phyloP scores from a whole-genome alignment of 768 basidiomycete genomes.

The Pleurotus sapidus region DNA sequence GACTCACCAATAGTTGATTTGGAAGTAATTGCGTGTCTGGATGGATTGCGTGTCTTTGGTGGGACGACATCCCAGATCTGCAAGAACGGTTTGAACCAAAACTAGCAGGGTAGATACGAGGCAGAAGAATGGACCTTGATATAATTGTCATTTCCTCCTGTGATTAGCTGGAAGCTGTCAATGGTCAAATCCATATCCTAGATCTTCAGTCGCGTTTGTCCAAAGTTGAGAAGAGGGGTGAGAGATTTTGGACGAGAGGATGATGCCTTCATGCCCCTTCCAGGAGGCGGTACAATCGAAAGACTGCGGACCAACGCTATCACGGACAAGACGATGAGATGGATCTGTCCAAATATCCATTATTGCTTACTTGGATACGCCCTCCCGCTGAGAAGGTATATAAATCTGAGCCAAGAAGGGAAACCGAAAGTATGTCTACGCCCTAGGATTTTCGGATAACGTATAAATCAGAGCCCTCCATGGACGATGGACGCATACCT shows the following conservation, averaged over 20 bases:
- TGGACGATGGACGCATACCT: slow-evolving; percentile 39
- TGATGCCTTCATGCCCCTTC: slow-evolving; percentile 75
- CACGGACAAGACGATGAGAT: background rate
- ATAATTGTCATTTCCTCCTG: slow-evolving; percentile 82
- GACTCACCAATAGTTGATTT: slow-evolving; percentile 21
- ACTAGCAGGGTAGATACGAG: background rate
- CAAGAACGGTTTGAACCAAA: background rate
- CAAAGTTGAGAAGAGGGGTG: slow-evolving; percentile 15
- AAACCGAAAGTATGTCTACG: slow-evolving; percentile 80
- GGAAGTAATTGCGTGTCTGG: slow-evolving; percentile 16
- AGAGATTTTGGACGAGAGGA: slow-evolving; percentile 73
- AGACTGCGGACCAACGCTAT: slow-evolving; percentile 77
- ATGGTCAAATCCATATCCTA: slow-evolving; percentile 11
- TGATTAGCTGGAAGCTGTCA: slow-evolving; percentile 48
- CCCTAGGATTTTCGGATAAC: slow-evolving; percentile 35
- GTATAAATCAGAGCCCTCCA: too few relatives aligned
- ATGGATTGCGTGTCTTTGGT: slow-evolving; percentile 21
- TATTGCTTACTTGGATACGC: slow-evolving; percentile 56
- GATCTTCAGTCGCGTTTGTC: background rate
- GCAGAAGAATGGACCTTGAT: slow-evolving; percentile 58
- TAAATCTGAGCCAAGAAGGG: slow-evolving; percentile 62
- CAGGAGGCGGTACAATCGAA: slow-evolving; percentile 87
- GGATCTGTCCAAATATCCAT: background rate
- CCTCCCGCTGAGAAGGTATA: slow-evolving; percentile 68
- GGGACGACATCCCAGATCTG: slow-evolving; percentile 55